These are phyloP conservation scores for Lotus japonicus DNA, from an alignment of 306 rosid genomes.

Conservation along the genomic window DNA sequence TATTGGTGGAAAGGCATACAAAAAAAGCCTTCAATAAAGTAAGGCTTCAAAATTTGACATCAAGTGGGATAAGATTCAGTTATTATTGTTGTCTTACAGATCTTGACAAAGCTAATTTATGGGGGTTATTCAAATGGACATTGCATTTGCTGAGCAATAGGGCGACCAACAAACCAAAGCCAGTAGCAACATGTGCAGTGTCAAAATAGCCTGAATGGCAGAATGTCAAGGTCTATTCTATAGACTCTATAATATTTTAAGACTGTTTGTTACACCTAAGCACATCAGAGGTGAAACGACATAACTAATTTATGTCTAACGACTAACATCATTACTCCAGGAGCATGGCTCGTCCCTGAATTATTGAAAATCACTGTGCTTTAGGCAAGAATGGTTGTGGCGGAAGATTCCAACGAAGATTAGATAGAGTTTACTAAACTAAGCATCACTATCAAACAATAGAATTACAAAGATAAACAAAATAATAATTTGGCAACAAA, in stretches of 20 bases:
- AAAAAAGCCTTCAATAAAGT: neutral
- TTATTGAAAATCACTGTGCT: neutral
- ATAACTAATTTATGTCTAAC: neutral
- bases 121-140: neutral
- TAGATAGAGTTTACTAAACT: neutral
- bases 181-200: neutral
- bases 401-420: neutral
- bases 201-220: slow-evolving; percentile 10
- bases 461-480: too few species aligned
- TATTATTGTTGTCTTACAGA: neutral
- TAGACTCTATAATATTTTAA: neutral
- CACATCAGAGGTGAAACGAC: neutral
- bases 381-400: neutral
- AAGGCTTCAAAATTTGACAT: neutral
- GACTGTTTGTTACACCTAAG: neutral
- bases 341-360: neutral
- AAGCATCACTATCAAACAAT: neutral
- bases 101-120: neutral
- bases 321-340: too few species aligned
- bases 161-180: neutral
- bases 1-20: neutral
- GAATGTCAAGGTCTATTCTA: too few species aligned
- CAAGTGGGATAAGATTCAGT: neutral
- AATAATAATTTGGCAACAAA: neutral
- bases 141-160: neutral